A percentile compares a stretch with the other conserved stretches of the same genome.
Conservation (phyloP, 2,329 filamentous ascomycete species). For the Pseudogymnoascus sp. region DNA sequence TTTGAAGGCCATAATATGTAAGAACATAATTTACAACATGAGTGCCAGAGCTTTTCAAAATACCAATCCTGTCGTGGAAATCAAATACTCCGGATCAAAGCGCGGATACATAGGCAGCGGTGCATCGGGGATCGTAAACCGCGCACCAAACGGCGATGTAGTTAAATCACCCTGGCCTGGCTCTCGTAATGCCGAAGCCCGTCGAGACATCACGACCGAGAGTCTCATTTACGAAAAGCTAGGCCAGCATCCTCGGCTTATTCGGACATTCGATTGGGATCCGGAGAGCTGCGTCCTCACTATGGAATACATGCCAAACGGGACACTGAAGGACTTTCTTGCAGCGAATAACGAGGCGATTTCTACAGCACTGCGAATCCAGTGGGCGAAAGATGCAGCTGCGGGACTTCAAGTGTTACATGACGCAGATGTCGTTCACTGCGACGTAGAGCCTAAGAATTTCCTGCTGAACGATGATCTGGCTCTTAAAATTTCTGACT, state of each 20-base stretch:
- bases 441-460: conserved; percentile 32
- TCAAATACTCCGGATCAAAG: conserved; percentile 10
- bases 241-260: conserved; percentile 17
- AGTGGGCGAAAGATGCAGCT: conserved; percentile 28
- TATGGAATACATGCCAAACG: conserved; percentile 23
- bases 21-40: background rate
- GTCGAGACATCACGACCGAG: conserved; percentile 19
- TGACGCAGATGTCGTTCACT: conserved; percentile 31
- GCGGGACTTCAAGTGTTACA: conserved; percentile 31
- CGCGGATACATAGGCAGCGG: conserved; percentile 11
- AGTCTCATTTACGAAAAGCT: conserved; percentile 21
- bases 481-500: conserved; percentile 31
- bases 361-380: conserved; percentile 17
- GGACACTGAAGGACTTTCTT: conserved; percentile 21
- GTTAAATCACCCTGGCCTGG: conserved; percentile 17
- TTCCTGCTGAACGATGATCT: conserved; percentile 30
- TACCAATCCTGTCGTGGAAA: background rate
- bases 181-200: conserved; percentile 8
- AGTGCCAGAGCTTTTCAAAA: background rate
- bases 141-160: conserved; percentile 12
- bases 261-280: conserved; percentile 21
- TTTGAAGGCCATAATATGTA: background rate
- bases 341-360: conserved; percentile 11
- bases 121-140: conserved; percentile 15
- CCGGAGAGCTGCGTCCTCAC: conserved; percentile 20